Base-by-base conservation (phyloP, 1,284 basidiomycete genomes). In the Chalciporus sp. region DNA sequence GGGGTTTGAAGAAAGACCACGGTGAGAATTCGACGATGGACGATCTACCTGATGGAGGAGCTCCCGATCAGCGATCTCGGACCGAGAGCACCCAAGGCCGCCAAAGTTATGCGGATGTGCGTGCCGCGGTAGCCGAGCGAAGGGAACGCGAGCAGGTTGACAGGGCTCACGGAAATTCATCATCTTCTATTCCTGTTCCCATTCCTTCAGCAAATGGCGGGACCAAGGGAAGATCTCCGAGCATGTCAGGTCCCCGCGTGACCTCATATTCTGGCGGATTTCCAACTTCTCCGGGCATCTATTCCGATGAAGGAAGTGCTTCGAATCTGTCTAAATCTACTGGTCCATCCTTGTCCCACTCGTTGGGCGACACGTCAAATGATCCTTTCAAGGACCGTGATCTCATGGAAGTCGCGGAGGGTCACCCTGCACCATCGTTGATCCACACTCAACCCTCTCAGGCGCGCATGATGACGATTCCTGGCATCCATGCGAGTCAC, bases 401-500 rank as follows among this genome's bases (percentile, higher is more conserved):
- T 48, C 54, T 68, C 43, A 51, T 52, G 47, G 67, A 71, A 51
- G 67, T 43, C n/a, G 46, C 39, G 31, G 67, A 68, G 26, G 68
- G 58, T 31, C 55, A 49, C 42, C 12, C 41, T 26, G 49, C 49
- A 19, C 70, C 70, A 12, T 77, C 80, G 14, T 78, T 82, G 2
- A 88, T 90, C 56, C 82, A 84, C 58, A 83, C 83, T 4, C 89
- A 91, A 64, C 88, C 89, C 5, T 70, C 76, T 1, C 82, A 83
- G 62, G 85, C 82, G 23, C 85, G 81, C 61, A 86, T 78, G 44
- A 92, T 92, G 88, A 85, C 80, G 12, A 90, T 92, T 57, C 88
- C 89, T 10, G 86, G 88, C 2, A 91, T 92, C 54, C 88, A 91
- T 62, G 88, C 81, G 7, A 87, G 83, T 59, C 85, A 90, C 63